Evolutionary conservation across 2,329 filamentous ascomycete genomes (phyloP), one percentile per base, ranked within the genome.

Genomic region (Ceratocystis alfenasii): DNA sequence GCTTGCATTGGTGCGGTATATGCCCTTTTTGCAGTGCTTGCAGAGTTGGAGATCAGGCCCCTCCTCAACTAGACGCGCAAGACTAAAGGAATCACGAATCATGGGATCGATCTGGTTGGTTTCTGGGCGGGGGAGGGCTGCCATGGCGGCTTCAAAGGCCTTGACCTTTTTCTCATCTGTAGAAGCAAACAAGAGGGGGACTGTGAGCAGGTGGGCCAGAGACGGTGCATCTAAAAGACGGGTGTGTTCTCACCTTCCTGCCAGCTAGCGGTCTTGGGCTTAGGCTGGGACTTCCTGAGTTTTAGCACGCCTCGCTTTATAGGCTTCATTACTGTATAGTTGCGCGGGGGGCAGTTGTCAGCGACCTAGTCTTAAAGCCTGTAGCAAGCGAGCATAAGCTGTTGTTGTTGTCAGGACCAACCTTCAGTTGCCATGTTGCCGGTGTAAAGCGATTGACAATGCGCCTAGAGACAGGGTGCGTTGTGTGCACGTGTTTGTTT

Each of bases 1-100:
- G 67, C 87, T 87, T 1, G 89, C 88, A 0, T 85, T 86, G 41
- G 84, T 84, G 71, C 87, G 88, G 15, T 94, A 79, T 12, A 96
- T 83, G 63, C 88, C 88, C 71, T 95, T 92, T 76, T 94, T 96
- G 78, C 93, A 99, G 74, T 95, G 90, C 74, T 94, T 96, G 81
- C 93, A 99, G 70, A 88, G 82, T 63, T 94, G 86, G 8, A 90
- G 82, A 69, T 95, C 90, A 10, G 88, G 83, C 66, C 80, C 81
- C 72, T 96, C 92, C 71, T 91, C 87, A 70, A 95, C 81, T 0
- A 91, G 90, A 67, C 87, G 85, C 68, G 90, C 90, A 60, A 87
- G 92, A 3, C 85, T 81, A 74, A 96, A 96, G 3, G 88, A 88
- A 68, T 90, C 85, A 70, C 88, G 83, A 15, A 89, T 85, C 68